phyloP scores from a whole-genome alignment of 2,329 filamentous ascomycete genomes.

The Sporothrix inflata region DNA sequence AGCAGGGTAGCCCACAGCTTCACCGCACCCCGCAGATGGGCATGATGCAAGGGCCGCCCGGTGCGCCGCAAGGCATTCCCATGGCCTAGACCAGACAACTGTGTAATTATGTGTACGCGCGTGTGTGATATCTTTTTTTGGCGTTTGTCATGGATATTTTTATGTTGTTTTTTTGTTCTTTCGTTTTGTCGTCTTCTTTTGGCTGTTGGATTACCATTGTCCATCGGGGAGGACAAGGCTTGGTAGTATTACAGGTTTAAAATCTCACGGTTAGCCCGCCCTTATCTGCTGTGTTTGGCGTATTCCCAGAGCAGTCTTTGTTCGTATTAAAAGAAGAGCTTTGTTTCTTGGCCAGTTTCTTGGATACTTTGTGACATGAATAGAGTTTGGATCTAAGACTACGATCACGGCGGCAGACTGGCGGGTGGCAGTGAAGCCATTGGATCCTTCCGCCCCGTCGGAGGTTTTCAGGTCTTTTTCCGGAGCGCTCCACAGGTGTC shows the following conservation, averaged over 20 bases:
- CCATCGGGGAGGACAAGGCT: not conserved
- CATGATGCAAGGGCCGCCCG: constrained; percentile 35
- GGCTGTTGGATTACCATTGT: not conserved
- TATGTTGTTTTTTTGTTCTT: not conserved
- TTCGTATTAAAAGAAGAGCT: not conserved
- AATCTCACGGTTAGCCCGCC: constrained; percentile 5
- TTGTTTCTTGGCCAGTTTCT: not conserved
- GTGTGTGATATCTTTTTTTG: constrained; percentile 11
- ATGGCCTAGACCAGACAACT: constrained; percentile 27
- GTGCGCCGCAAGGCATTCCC: constrained; percentile 30
- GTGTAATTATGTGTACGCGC: not conserved
- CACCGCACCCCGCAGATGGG: constrained; percentile 42
- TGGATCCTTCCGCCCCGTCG: not conserved
- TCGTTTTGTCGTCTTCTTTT: not conserved
- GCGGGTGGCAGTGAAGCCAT: not conserved
- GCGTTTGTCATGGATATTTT: not conserved
- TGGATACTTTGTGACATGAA: not conserved
- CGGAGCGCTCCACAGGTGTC: not conserved
- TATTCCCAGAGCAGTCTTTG: not conserved
- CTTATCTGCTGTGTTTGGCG: not conserved
- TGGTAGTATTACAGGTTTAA: not conserved
- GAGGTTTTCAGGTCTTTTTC: not conserved
- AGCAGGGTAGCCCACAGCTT: constrained; percentile 38
- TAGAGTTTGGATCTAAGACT: not conserved
- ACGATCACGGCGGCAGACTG: not conserved